These are phyloP conservation scores for Endoconidiophora laricicola DNA, from an alignment of 2,329 filamentous ascomycete species.

Conservation along the genomic window DNA sequence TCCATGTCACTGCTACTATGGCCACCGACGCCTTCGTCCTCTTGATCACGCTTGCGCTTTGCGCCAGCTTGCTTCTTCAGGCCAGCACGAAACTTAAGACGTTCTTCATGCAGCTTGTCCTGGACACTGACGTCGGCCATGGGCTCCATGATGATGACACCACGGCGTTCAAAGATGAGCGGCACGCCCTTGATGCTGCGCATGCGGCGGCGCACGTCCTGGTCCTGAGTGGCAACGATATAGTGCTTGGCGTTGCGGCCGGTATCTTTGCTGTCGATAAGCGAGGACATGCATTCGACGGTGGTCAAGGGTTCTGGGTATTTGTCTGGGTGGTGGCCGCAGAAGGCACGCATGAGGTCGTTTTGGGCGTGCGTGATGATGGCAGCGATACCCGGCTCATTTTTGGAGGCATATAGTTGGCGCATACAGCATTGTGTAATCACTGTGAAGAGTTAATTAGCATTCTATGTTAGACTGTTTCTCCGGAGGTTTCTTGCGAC, in stretches of 20 bases:
- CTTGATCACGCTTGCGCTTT: conserved; percentile 36
- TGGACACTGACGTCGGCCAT: conserved; percentile 53
- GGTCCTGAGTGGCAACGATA: conserved; percentile 58
- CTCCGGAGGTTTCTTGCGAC: conserved; percentile 12
- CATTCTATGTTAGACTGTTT: conserved; percentile 12
- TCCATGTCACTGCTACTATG: conserved; percentile 8
- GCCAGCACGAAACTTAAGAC: conserved; percentile 55
- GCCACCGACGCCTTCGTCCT: conserved; percentile 22
- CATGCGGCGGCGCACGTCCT: conserved; percentile 44
- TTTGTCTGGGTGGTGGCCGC: conserved; percentile 58
- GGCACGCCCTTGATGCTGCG: conserved; percentile 56
- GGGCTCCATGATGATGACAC: conserved; percentile 55
- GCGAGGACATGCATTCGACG: conserved; percentile 51
- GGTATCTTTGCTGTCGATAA: conserved; percentile 62
- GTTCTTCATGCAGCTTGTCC: conserved; percentile 51
- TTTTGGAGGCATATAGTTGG: conserved; percentile 52
- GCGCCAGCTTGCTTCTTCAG: conserved; percentile 32
- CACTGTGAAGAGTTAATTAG: conserved; percentile 29
- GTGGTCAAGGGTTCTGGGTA: conserved; percentile 54
- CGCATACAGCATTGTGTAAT: conserved; percentile 70
- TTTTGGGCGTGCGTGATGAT: conserved; percentile 61
- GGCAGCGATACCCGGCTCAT: conserved; percentile 33
- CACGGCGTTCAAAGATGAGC: conserved; percentile 60
- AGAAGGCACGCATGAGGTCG: conserved; percentile 55
- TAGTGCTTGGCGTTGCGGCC: conserved; percentile 64